Base-by-base conservation (phyloP, 495 filamentous ascomycete genomes). In the Amphirosellinia nigrospora region DNA sequence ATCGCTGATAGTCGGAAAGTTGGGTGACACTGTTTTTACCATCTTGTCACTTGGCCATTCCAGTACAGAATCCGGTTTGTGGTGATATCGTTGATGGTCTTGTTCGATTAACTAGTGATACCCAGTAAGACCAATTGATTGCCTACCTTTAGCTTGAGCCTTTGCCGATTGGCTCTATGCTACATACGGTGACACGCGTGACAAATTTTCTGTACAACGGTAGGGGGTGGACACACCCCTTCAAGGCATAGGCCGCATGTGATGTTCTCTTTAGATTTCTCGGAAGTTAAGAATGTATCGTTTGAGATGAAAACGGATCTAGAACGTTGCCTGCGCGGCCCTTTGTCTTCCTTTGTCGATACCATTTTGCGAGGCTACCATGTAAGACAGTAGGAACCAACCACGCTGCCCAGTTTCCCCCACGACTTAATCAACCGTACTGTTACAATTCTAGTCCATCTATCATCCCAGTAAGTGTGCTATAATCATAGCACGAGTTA, bases 291-390 rank as follows among this genome's bases (percentile, higher is more conserved):
- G 32, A 13, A n/a, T 5, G 34, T 41, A 19, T 60, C 21, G 1
- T 60, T 26, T n/a, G 36, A 16, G 38, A 62, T 62, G 59, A 43
- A 62, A 62, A 45, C 59, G 59, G 59, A 19, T 9, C 13, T 6
- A 39, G 59, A 21, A 45, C 38, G 38, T 13, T 62, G 21, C 45
- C 36, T 62, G 36, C n/a, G 9, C 21, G 21, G 5, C 23, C 38
- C 59, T 45, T 45, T 62, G 38, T 62, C 21, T 16, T 62, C 59
- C 38, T 62, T 62, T 43, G 59, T 19, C 38, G 15, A 62, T 21
- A 9, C 16, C 7, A 28, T 43, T 30, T 43, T 23, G 4, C 19
- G 59, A 2, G n/a, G 39, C 19, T 23, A 1, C 16, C 34, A 56
- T 56, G 19, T 16, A 34, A 60, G 56, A 60, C 8, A 19, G 19